Evolutionary conservation across 192 early-diverging fungal genomes (phyloP), one percentile per base, ranked within the genome.

Genomic region (Backusella macrospora): DNA sequence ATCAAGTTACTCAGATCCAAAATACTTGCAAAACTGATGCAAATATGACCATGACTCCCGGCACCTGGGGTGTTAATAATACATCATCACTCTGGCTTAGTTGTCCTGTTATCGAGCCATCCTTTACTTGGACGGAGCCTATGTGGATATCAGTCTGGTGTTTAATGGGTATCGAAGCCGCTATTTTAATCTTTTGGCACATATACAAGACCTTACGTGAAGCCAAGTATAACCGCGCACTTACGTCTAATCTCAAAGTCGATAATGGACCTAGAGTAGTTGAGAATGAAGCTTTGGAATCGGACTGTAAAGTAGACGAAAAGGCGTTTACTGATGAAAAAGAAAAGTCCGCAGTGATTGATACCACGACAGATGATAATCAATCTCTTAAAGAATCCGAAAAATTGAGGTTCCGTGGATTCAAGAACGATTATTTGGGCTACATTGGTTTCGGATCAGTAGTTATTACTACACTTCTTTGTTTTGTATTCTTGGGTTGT

Each of bases 401-500:
- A 16, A 55, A 70, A 44, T 44, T 90, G 65, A 77, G 81, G 13
- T 86, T 93, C 76, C 86, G 84, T 76, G 93, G 93, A 8, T 94
- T 87, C 80, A 73, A 82, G 37, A 80, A 79, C 62, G 85, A 88
- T 75, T 47, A 70, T 15, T 73, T 87, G 46, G 93, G 93, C 16
- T 72, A 72, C 26, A 67, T 84, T n/a, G 79, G 87, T 4, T 81
- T 81, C 65, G 74, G 76, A 44, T 85, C 86, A 29, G 81, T 82
- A 15, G 71, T 89, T 34, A 43, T 85, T 21, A 85, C 85, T 13
- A 90, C 90, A 9, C 73, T 90, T 29, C 81, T 86, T 18, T 94
- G 88, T 83, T 73, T 94, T n/a, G 82, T 88, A 10, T 83, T 92
- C 62, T 76, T 95, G 42, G 84, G 80, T n/a, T 77, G 90, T 47